phyloP scores from a whole-genome alignment of 129 eudicot genomes.

The Ambrosia trifida region DNA sequence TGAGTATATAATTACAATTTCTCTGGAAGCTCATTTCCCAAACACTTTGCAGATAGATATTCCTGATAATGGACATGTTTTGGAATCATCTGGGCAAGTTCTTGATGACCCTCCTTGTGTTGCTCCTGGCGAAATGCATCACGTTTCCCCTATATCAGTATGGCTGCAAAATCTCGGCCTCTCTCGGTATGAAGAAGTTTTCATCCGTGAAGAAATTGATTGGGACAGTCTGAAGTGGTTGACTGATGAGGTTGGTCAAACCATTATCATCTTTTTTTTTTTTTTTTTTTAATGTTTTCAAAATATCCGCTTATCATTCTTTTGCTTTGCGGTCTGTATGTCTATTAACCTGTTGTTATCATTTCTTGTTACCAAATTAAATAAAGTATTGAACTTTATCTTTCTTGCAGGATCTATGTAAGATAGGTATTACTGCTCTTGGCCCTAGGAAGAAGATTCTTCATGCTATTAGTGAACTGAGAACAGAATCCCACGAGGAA shows the following conservation, averaged over 20 bases:
- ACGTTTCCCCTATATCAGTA: slow-evolving; percentile 48
- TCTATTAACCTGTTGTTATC: background rate
- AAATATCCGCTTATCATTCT: background rate
- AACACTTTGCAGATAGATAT: slow-evolving; percentile 46
- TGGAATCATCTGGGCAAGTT: slow-evolving; percentile 53
- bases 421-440: slow-evolving; percentile 87
- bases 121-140: slow-evolving; percentile 36
- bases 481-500: slow-evolving; percentile 27
- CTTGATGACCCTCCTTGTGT: slow-evolving; percentile 48
- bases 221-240: slow-evolving; percentile 79
- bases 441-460: slow-evolving; percentile 92
- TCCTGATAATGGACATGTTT: slow-evolving; percentile 31
- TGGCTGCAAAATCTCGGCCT: slow-evolving; percentile 83
- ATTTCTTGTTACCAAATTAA: background rate
- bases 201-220: slow-evolving; percentile 80
- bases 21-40: slow-evolving; percentile 16
- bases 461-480: slow-evolving; percentile 62
- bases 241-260: slow-evolving; percentile 72
- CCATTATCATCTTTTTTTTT: background rate
- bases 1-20: background rate
- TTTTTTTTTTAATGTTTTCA: no score
- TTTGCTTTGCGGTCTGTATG: background rate
- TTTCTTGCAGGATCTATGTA: slow-evolving; percentile 61
- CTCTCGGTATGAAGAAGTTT: slow-evolving; percentile 71
- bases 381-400: background rate